phyloP scores from a whole-genome alignment of 495 filamentous ascomycete species.

The Clohesyomyces aquaticus region DNA sequence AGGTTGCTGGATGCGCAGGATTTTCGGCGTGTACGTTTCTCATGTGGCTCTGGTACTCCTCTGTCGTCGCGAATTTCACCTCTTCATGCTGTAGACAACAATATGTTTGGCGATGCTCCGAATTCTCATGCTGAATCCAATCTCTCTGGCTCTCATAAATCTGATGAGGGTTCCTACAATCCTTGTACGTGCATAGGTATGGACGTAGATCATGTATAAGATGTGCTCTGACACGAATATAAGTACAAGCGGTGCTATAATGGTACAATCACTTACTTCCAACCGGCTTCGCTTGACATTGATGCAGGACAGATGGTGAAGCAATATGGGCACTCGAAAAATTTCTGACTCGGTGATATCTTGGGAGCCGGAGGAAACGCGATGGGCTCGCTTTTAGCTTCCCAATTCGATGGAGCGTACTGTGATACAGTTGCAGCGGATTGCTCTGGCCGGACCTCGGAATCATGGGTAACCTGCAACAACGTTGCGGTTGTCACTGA shows the following conservation, averaged over 20 bases:
- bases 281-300: not conserved
- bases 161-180: not conserved
- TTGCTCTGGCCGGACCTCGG: not conserved
- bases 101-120: not conserved
- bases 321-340: conserved; percentile 13
- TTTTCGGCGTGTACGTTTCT: not conserved
- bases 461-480: not conserved
- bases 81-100: not conserved
- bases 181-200: conserved; percentile 2
- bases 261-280: conserved; percentile 1
- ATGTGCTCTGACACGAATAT: too few species aligned
- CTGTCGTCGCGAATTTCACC: not conserved
- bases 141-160: not conserved
- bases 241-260: too few species aligned
- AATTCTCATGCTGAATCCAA: conserved; percentile 1
- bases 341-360: not conserved
- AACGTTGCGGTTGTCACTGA: not conserved
- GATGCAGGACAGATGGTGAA: not conserved
- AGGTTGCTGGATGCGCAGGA: not conserved
- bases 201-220: conserved; percentile 1
- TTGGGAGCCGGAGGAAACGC: not conserved
- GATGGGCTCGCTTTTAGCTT: not conserved
- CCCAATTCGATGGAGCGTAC: not conserved
- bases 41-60: not conserved
- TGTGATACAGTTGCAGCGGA: not conserved